Evolutionary conservation across 208 protist genomes (phyloP).

Genomic region (Tritrichomonas musculus): DNA sequence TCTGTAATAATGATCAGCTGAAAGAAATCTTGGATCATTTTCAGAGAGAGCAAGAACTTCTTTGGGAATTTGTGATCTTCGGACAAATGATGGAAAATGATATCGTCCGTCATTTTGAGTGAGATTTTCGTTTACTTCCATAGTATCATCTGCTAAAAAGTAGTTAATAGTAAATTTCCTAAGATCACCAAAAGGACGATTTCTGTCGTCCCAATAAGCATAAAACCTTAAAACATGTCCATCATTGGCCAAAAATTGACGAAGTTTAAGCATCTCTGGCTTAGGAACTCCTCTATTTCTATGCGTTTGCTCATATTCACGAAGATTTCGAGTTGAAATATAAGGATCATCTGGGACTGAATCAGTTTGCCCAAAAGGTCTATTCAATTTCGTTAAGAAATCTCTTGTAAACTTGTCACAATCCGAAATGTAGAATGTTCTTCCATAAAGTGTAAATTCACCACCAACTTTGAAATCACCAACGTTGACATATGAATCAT

Average conservation of each 20-base stretch:
- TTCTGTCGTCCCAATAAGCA: conserved; percentile 73
- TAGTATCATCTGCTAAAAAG: conserved; percentile 80
- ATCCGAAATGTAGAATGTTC: conserved; percentile 75
- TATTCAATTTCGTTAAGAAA: conserved; percentile 70
- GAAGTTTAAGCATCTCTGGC: conserved; percentile 38
- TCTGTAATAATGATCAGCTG: conserved; percentile 40
- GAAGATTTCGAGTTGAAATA: neutral
- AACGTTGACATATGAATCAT: conserved; percentile 63
- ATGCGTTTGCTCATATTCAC: conserved; percentile 47
- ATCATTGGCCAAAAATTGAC: conserved; percentile 73
- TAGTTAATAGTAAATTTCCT: conserved; percentile 78
- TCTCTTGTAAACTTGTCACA: conserved; percentile 75
- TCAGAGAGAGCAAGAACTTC: conserved; percentile 49
- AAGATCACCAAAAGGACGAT: conserved; percentile 67
- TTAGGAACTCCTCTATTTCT: conserved; percentile 38
- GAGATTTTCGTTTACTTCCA: conserved; percentile 72
- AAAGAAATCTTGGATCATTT: conserved; percentile 36
- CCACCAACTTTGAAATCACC: conserved; percentile 74
- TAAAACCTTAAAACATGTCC: conserved; percentile 75
- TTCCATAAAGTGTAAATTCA: conserved; percentile 67
- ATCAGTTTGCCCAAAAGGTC: neutral
- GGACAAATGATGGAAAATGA: conserved; percentile 74
- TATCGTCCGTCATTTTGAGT: conserved; percentile 79
- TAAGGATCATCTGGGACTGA: conserved; percentile 38
- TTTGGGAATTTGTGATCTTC: conserved; percentile 69